Evolutionary conservation across 2,329 filamentous ascomycete genomes (phyloP).

Genomic region (Trematosphaeria pertusa): DNA sequence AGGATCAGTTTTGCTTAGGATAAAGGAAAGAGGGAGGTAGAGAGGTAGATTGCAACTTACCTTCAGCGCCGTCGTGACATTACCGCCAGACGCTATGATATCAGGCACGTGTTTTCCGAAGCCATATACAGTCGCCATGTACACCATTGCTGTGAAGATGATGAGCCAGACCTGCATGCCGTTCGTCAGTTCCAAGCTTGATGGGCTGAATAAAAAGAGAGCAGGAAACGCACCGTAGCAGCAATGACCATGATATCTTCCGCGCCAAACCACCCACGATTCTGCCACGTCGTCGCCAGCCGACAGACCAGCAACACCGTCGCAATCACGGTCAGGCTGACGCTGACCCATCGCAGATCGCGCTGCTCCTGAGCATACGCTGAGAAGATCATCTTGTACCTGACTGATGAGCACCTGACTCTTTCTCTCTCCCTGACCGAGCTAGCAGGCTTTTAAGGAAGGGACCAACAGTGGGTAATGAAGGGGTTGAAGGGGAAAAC

Average conservation of each 20-base stretch:
- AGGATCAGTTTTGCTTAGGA: background rate
- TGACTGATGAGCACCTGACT: no score
- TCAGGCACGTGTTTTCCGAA: constrained; percentile 27
- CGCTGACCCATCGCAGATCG: constrained; percentile 30
- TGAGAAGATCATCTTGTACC: constrained; percentile 21
- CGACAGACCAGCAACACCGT: constrained; percentile 23
- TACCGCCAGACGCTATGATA: constrained; percentile 25
- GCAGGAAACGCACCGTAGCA: constrained; percentile 27
- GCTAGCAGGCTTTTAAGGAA: no score
- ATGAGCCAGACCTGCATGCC: constrained; percentile 25
- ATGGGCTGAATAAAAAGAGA: no score
- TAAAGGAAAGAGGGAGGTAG: background rate
- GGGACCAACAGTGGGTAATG: no score
- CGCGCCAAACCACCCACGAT: constrained; percentile 32
- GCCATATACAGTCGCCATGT: constrained; percentile 25
- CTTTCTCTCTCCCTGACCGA: no score
- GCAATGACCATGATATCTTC: constrained; percentile 33
- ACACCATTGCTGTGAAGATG: constrained; percentile 17
- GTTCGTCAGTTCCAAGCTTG: no score
- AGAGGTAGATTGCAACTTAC: constrained; percentile 11
- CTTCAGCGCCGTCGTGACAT: constrained; percentile 24
- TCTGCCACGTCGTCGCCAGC: constrained; percentile 24
- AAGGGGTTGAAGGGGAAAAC: no score
- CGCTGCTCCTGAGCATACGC: constrained; percentile 29
- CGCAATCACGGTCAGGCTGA: constrained; percentile 24